Conservation (phyloP, 2,329 filamentous ascomycete genomes). For the Cylindrodendrum hubeiense region DNA sequence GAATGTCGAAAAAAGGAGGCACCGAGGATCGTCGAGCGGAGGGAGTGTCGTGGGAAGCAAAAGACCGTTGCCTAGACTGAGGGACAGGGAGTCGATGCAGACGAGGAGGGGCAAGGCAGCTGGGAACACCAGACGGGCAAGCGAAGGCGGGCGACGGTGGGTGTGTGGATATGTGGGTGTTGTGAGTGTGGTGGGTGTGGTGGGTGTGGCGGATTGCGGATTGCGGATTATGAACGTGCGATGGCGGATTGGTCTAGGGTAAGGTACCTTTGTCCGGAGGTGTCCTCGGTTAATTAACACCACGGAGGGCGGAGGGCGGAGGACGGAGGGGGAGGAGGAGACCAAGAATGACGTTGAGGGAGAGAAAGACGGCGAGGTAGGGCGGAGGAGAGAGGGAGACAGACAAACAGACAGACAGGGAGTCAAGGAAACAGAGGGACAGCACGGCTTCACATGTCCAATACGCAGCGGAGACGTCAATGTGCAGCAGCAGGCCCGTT, state of each 20-base stretch:
- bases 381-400: neutral
- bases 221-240: slow-evolving; percentile 3
- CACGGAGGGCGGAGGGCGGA: no score
- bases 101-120: slow-evolving; percentile 42
- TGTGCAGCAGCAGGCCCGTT: neutral
- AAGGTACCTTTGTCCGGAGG: slow-evolving; percentile 14
- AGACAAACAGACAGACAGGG: no score
- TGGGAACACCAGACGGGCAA: slow-evolving; percentile 26
- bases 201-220: slow-evolving; percentile 13
- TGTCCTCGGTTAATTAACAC: neutral
- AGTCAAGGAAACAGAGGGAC: no score
- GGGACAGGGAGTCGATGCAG: slow-evolving; percentile 19
- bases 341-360: neutral
- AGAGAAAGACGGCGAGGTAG: no score
- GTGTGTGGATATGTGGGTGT: slow-evolving; percentile 5
- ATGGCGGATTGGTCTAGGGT: slow-evolving; percentile 23
- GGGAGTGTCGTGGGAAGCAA: slow-evolving; percentile 7
- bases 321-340: neutral
- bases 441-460: neutral
- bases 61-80: slow-evolving; percentile 15
- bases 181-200: no score
- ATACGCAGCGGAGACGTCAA: neutral
- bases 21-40: slow-evolving; percentile 6
- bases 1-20: slow-evolving; percentile 8
- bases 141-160: slow-evolving; percentile 9